Percentiles rank a stretch among this genome's conserved stretches.
Conservation (phyloP, 2,329 filamentous ascomycete genomes). For the Botryosphaeria dothidea region DNA sequence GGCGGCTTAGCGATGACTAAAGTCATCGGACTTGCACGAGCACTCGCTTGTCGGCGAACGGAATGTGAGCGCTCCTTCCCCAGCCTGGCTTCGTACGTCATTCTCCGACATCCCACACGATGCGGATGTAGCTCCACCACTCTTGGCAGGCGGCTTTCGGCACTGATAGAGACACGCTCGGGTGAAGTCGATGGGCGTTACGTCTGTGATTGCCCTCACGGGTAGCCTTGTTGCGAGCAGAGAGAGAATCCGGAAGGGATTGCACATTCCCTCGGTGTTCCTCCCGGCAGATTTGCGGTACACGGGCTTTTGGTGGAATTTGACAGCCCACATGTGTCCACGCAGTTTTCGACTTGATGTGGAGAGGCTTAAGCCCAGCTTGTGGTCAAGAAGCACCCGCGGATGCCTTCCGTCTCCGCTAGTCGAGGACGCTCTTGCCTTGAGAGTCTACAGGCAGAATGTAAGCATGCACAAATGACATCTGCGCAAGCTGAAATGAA, state of each 20-base stretch:
- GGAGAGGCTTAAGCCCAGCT: no score
- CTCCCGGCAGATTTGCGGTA: neutral
- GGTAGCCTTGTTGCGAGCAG: neutral
- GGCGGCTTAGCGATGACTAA: neutral
- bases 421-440: no score
- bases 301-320: no score
- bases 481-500: no score
- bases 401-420: no score
- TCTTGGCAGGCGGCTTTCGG: constrained; percentile 2
- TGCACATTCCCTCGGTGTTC: neutral
- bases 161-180: neutral
- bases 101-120: neutral
- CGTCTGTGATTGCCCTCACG: neutral
- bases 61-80: neutral
- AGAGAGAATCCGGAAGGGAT: neutral
- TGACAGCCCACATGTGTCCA: no score
- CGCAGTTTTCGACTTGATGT: no score
- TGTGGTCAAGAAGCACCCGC: no score
- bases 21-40: neutral
- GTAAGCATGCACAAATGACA: no score
- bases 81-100: neutral
- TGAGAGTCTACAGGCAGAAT: no score
- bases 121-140: neutral
- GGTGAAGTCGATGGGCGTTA: no score
- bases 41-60: neutral